Evolutionary conservation across 441 rosid genomes (phyloP).

Genomic region (Arabidopsis lyrata): DNA sequence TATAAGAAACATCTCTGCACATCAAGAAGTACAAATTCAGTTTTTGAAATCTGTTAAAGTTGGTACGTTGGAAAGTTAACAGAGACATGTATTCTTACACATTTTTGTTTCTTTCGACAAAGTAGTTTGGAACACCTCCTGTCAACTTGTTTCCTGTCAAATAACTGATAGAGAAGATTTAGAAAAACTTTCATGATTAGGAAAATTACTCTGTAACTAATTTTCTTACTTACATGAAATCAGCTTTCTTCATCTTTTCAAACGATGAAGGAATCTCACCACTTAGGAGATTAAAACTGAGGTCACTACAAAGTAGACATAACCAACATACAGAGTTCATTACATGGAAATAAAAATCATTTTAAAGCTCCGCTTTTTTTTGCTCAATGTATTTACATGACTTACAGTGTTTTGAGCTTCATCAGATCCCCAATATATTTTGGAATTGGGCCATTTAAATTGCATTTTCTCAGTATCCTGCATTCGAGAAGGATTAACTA

Average conservation of each 20-base stretch:
- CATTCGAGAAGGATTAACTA: slow-evolving; percentile 30
- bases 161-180: slow-evolving; percentile 58
- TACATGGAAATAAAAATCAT: slow-evolving; percentile 6
- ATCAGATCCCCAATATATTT: slow-evolving; percentile 59
- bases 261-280: slow-evolving; percentile 77
- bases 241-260: slow-evolving; percentile 53
- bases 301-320: slow-evolving; percentile 63
- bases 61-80: neutral
- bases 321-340: slow-evolving; percentile 6
- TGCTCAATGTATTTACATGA: slow-evolving; percentile 19
- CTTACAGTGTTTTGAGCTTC: slow-evolving; percentile 83
- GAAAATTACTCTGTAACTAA: neutral
- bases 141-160: slow-evolving; percentile 78
- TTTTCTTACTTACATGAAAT: slow-evolving; percentile 69
- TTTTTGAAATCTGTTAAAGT: slow-evolving; percentile 14
- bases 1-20: slow-evolving; percentile 80
- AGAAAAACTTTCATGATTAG: slow-evolving; percentile 17
- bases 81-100: slow-evolving; percentile 54
- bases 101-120: slow-evolving; percentile 67
- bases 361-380: neutral
- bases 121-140: slow-evolving; percentile 68
- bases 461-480: slow-evolving; percentile 79
- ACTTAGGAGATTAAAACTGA: slow-evolving; percentile 78
- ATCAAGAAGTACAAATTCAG: slow-evolving; percentile 43
- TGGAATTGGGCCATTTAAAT: slow-evolving; percentile 70